Evolutionary conservation across 1,139 yeast species (phyloP).

Genomic region (Lodderomyces elongisporus): DNA sequence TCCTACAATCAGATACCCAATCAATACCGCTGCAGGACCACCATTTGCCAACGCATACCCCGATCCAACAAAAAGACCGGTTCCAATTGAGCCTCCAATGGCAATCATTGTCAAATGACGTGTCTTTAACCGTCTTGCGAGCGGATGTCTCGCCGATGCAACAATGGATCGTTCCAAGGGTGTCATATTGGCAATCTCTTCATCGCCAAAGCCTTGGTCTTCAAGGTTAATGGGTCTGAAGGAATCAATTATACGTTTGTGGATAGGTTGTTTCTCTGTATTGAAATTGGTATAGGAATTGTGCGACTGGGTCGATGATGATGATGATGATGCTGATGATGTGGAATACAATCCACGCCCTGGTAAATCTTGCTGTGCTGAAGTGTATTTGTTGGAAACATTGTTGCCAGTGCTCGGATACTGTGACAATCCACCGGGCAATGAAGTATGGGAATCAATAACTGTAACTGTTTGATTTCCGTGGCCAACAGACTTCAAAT

Average conservation of each 20-base stretch:
- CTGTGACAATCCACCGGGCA: too few species aligned
- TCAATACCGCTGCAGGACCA: conserved; percentile 65
- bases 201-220: conserved; percentile 35
- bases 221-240: conserved; percentile 40
- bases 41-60: conserved; percentile 64
- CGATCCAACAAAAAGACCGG: conserved; percentile 47
- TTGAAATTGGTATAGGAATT: not conserved
- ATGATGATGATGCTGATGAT: not conserved
- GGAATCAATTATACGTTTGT: conserved; percentile 23
- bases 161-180: conserved; percentile 33
- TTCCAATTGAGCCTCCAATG: conserved; percentile 37
- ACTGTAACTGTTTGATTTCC: too few species aligned
- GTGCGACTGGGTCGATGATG: not conserved
- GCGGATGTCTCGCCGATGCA: conserved; percentile 36
- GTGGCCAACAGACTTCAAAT: too few species aligned
- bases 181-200: conserved; percentile 13
- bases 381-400: too few species aligned
- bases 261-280: not conserved
- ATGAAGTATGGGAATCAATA: too few species aligned
- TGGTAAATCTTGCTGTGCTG: too few species aligned
- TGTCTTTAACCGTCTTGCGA: conserved; percentile 32
- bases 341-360: not conserved
- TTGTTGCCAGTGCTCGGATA: too few species aligned
- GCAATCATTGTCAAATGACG: conserved; percentile 45
- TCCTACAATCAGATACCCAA: conserved; percentile 44